A percentile compares a stretch with the other conserved stretches of the same genome.
phyloP scores from a whole-genome alignment of 2,329 filamentous ascomycete genomes.

The Sclerotinia minor region DNA sequence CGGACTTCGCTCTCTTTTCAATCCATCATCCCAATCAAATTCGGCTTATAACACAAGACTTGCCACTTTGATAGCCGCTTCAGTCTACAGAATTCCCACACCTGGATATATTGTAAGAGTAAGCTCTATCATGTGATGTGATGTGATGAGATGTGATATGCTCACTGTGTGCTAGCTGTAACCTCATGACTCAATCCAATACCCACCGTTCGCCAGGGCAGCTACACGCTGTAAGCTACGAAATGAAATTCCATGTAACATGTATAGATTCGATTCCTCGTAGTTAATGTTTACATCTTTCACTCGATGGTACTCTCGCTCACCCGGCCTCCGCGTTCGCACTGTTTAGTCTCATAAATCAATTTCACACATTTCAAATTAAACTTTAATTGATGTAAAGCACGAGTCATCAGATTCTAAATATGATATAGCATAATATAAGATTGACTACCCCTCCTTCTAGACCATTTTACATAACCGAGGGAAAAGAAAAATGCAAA shows the following conservation, averaged over 20 bases:
- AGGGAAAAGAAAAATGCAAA: constrained; percentile 7
- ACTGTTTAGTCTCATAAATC: not conserved
- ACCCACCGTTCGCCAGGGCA: not conserved
- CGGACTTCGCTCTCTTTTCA: not conserved
- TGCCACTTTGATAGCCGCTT: not conserved
- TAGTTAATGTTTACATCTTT: not conserved
- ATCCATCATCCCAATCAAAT: not conserved
- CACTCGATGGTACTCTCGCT: not conserved
- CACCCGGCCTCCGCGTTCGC: not conserved
- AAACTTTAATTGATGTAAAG: not conserved
- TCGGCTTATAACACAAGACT: not conserved
- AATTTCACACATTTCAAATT: not conserved
- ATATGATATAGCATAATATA: too few species aligned
- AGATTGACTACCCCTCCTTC: not conserved
- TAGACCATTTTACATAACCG: constrained; percentile 11
- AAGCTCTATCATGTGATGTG: constrained; percentile 12
- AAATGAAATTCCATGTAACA: not conserved
- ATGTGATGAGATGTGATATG: not conserved
- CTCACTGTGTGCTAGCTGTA: not conserved
- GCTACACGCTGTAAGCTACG: not conserved
- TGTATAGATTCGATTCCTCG: not conserved
- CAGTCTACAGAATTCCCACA: not conserved
- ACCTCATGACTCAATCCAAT: constrained; percentile 1
- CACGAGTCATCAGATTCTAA: not conserved
- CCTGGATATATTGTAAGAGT: constrained; percentile 1